Evolutionary conservation across 306 rosid genomes (phyloP).

Genomic region (Leucaena leucocephala): DNA sequence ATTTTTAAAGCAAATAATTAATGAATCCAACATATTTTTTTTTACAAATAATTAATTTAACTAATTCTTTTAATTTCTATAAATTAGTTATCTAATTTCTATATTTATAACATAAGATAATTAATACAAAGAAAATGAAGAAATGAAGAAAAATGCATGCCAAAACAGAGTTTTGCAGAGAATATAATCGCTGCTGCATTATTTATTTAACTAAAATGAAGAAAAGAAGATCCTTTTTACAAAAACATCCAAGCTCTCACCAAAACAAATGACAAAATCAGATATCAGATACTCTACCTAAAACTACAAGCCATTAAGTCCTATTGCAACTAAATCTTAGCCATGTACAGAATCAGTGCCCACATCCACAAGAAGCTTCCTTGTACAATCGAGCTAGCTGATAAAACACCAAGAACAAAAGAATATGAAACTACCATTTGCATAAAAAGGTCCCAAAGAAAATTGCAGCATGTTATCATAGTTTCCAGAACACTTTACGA

Average conservation of each 20-base stretch:
- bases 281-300: slow-evolving; percentile 4
- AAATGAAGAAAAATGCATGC: background rate
- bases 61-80: no score
- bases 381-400: slow-evolving; percentile 51
- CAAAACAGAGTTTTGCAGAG: background rate
- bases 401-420: background rate
- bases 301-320: slow-evolving; percentile 6
- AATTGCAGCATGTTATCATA: background rate
- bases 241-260: slow-evolving; percentile 3
- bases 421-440: background rate
- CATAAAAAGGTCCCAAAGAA: background rate
- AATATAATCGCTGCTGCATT: slow-evolving; percentile 10
- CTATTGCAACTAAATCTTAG: slow-evolving; percentile 37
- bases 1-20: no score
- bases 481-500: background rate
- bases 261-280: slow-evolving; percentile 30
- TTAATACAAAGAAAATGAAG: no score
- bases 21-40: no score
- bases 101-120: no score
- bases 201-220: slow-evolving; percentile 1
- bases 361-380: slow-evolving; percentile 44
- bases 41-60: no score
- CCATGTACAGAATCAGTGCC: slow-evolving; percentile 36
- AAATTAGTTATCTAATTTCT: no score
- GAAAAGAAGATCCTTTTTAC: background rate